Percentiles rank a stretch among this genome's conserved stretches.
phyloP scores from a whole-genome alignment of 2,329 filamentous ascomycete genomes.

The Fusarium longipes region DNA sequence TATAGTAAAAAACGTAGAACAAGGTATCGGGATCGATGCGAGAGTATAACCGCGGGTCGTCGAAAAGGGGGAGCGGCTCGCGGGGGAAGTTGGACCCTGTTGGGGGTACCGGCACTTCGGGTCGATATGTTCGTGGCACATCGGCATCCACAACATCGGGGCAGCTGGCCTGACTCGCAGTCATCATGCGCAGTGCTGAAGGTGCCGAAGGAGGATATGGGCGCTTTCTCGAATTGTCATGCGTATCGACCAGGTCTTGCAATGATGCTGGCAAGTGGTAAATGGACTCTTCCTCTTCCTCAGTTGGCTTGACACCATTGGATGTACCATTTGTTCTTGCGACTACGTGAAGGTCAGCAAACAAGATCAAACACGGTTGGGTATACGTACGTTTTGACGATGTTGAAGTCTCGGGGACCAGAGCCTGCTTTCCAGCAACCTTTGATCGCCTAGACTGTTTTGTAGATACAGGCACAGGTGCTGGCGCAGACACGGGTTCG shows the following conservation, averaged over 20 bases:
- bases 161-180: constrained; percentile 76
- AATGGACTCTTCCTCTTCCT: constrained; percentile 78
- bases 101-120: constrained; percentile 79
- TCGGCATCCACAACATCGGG: constrained; percentile 84
- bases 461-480: constrained; percentile 46
- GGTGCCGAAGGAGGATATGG: constrained; percentile 70
- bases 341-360: constrained; percentile 44
- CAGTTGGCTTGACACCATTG: constrained; percentile 62
- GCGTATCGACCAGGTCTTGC: constrained; percentile 90
- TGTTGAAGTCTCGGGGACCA: constrained; percentile 56
- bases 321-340: constrained; percentile 63
- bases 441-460: constrained; percentile 56
- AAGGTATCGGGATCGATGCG: constrained; percentile 95
- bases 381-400: constrained; percentile 56
- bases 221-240: constrained; percentile 82
- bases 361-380: not conserved
- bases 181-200: constrained; percentile 78
- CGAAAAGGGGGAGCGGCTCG: constrained; percentile 90
- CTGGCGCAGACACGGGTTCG: constrained; percentile 31
- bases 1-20: constrained; percentile 99
- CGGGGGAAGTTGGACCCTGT: constrained; percentile 89
- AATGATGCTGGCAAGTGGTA: constrained; percentile 92
- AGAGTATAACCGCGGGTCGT: constrained; percentile 87
- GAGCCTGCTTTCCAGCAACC: constrained; percentile 58
- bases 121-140: constrained; percentile 84